Conservation (phyloP, 768 basidiomycete genomes). For the Tremella fuciformis region DNA sequence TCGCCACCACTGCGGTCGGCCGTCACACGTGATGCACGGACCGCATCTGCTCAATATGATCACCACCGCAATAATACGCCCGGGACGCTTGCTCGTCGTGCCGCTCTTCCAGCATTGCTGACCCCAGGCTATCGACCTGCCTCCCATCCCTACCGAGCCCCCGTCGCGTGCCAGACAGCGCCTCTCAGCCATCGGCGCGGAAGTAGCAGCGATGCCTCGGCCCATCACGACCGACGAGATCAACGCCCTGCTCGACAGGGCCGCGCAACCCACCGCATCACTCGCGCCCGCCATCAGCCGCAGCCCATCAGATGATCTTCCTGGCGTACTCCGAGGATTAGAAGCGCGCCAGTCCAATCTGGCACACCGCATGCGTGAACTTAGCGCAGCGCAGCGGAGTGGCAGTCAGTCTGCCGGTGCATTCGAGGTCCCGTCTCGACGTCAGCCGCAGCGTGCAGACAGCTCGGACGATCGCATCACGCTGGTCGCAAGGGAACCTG, state of each 20-base stretch:
- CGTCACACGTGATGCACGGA: no score
- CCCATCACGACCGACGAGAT: background rate
- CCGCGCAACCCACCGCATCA: background rate
- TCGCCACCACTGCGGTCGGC: background rate
- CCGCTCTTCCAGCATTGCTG: background rate
- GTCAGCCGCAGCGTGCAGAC: background rate
- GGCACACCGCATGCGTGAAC: no score
- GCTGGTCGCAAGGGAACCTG: background rate
- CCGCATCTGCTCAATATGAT: no score
- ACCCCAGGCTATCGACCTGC: background rate
- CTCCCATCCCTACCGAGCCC: background rate
- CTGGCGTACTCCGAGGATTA: background rate
- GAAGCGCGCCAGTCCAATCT: no score
- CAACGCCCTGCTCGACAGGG: background rate
- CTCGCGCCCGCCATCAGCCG: background rate
- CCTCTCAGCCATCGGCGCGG: background rate
- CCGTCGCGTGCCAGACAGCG: background rate
- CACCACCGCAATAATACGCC: no score
- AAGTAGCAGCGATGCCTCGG: constrained; percentile 3
- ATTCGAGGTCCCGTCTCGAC: background rate
- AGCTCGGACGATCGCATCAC: background rate
- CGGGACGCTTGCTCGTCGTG: background rate
- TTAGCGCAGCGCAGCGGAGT: background rate
- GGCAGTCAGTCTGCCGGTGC: background rate
- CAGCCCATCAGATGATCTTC: background rate